phyloP scores from a whole-genome alignment of 352 stramenopile genomes.

The Saprolegnia parasitica region DNA sequence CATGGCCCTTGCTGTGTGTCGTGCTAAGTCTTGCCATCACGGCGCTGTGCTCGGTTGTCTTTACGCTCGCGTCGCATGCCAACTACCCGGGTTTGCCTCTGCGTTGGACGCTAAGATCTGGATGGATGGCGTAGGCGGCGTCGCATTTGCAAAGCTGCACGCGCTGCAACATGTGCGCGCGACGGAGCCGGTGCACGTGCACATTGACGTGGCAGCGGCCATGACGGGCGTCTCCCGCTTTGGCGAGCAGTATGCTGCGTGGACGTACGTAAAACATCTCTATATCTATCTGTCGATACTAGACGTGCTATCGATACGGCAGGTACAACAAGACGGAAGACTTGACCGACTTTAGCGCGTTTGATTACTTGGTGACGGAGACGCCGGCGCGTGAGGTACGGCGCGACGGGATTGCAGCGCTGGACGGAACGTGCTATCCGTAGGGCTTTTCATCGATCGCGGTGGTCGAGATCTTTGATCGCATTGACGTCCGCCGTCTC shows the following conservation, averaged over 20 bases:
- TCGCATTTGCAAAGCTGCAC: slow-evolving; percentile 62
- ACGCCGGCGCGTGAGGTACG: not conserved
- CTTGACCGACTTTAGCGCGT: slow-evolving; percentile 40
- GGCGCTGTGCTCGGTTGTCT: slow-evolving; percentile 42
- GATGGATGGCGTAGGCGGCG: slow-evolving; percentile 39
- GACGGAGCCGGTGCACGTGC: slow-evolving; percentile 44
- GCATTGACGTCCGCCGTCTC: slow-evolving; percentile 2
- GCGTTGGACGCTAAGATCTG: not conserved
- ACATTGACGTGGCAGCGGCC: slow-evolving; percentile 91
- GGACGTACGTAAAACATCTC: slow-evolving; percentile 46
- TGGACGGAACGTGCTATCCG: no score
- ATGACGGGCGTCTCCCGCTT: slow-evolving; percentile 94
- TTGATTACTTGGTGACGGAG: slow-evolving; percentile 61
- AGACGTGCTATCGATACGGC: no score
- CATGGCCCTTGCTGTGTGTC: slow-evolving; percentile 49
- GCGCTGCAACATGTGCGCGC: slow-evolving; percentile 36
- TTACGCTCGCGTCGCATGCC: slow-evolving; percentile 64
- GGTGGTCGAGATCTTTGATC: slow-evolving; percentile 17
- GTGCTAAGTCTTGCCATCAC: slow-evolving; percentile 48
- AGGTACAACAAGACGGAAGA: slow-evolving; percentile 80
- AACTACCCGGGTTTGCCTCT: slow-evolving; percentile 91
- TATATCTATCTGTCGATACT: not conserved
- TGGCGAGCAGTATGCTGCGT: slow-evolving; percentile 67
- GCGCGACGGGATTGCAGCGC: no score
- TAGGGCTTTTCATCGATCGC: slow-evolving; percentile 15